Evolutionary conservation across 352 stramenopile genomes (phyloP).

Genomic region (Phytopythium chamaehyphon): DNA sequence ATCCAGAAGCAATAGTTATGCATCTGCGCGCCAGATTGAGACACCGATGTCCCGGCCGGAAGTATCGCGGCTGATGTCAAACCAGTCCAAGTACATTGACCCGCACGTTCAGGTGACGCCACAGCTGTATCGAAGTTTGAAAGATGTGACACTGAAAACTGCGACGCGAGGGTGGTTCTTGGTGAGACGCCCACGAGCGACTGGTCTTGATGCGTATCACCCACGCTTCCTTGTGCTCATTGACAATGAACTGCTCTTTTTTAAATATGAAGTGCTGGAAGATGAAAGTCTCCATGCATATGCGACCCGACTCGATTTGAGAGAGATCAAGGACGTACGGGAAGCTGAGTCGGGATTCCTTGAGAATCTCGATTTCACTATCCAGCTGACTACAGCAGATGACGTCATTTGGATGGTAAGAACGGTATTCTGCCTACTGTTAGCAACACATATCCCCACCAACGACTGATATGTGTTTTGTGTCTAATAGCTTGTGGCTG

Average conservation of each 20-base stretch:
- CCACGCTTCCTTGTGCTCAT: constrained; percentile 80
- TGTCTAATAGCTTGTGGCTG: constrained; percentile 55
- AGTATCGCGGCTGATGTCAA: constrained; percentile 73
- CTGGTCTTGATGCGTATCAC: constrained; percentile 74
- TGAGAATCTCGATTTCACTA: constrained; percentile 83
- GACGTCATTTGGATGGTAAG: constrained; percentile 80
- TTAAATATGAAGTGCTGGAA: constrained; percentile 85
- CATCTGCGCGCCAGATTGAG: constrained; percentile 49
- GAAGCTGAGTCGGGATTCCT: constrained; percentile 75
- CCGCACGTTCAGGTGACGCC: constrained; percentile 41
- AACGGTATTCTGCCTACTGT: constrained; percentile 7
- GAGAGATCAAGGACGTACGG: constrained; percentile 75
- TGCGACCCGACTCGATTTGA: constrained; percentile 64
- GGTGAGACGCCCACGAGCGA: constrained; percentile 64
- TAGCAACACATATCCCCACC: constrained; percentile 11
- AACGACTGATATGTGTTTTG: constrained; percentile 8
- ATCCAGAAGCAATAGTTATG: constrained; percentile 64
- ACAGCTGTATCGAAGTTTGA: constrained; percentile 64
- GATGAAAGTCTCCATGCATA: constrained; percentile 65
- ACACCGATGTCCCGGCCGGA: constrained; percentile 50
- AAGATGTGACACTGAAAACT: constrained; percentile 65
- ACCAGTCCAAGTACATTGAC: constrained; percentile 72
- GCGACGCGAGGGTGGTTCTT: constrained; percentile 82
- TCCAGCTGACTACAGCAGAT: constrained; percentile 71
- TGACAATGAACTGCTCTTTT: constrained; percentile 71